Conservation (phyloP, 225 moss, liverwort and hornwort species). For the Pseudisothecium myosuroides region DNA sequence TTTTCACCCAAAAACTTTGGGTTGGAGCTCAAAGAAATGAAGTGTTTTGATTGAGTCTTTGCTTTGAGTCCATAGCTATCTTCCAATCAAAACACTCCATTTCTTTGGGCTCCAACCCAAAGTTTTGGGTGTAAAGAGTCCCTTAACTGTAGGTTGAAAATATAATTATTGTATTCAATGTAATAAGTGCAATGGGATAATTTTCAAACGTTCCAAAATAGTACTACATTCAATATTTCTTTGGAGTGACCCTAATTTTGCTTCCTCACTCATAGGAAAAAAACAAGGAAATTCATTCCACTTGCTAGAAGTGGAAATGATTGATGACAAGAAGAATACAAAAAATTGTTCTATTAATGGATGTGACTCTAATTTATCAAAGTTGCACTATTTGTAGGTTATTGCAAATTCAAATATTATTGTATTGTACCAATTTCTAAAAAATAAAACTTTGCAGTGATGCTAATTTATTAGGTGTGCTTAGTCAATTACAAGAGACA, state of each 20-base stretch:
- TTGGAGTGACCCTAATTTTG: neutral
- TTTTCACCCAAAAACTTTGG: too few relatives aligned
- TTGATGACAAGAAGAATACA: neutral
- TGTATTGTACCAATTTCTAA: neutral
- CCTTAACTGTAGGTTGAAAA: too few relatives aligned
- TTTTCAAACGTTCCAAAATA: neutral
- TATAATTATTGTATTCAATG: neutral
- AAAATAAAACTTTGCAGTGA: neutral
- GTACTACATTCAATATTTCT: too few relatives aligned
- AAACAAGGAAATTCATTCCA: fast-evolving
- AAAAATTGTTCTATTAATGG: neutral
- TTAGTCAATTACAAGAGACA: neutral
- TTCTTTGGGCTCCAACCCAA: too few relatives aligned
- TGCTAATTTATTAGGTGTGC: neutral
- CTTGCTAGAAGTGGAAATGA: neutral
- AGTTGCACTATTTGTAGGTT: neutral
- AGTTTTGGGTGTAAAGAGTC: too few relatives aligned
- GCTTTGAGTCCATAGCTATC: too few relatives aligned
- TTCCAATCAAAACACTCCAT: too few relatives aligned
- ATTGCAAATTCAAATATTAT: neutral
- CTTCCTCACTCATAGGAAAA: neutral
- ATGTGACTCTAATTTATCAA: neutral
- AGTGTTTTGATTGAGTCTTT: too few relatives aligned
- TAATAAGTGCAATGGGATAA: neutral
- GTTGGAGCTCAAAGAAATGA: too few relatives aligned